Conservation (phyloP, 495 filamentous ascomycete genomes). For the Neurospora discreta region DNA sequence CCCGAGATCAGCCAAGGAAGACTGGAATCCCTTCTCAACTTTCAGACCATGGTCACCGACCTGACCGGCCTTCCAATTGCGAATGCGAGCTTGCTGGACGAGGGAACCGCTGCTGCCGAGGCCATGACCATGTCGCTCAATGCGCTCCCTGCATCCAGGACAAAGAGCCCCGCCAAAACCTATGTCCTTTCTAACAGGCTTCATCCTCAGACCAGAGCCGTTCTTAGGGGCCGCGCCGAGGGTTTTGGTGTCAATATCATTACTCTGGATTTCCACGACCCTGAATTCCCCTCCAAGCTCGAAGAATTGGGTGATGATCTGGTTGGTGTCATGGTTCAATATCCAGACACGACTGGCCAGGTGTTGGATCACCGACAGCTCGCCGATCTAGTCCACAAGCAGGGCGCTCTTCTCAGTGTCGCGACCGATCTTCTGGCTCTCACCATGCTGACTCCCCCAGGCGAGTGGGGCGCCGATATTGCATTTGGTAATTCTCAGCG, state of each 20-base stretch:
- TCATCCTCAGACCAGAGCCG: slow-evolving; percentile 83
- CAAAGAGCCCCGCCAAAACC: slow-evolving; percentile 64
- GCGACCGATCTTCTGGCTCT: slow-evolving; percentile 88
- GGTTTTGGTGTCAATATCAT: slow-evolving; percentile 82
- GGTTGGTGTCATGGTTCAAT: slow-evolving; percentile 87
- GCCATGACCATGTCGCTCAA: slow-evolving; percentile 94
- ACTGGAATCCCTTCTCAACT: slow-evolving; percentile 89
- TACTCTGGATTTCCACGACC: slow-evolving; percentile 55
- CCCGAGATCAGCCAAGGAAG: slow-evolving; percentile 96
- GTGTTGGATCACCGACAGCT: slow-evolving; percentile 65
- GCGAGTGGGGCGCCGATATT: slow-evolving; percentile 94
- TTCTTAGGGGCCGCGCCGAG: slow-evolving; percentile 79
- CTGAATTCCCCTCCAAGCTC: slow-evolving; percentile 47
- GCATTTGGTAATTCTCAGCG: slow-evolving; percentile 94
- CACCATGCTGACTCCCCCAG: slow-evolving; percentile 81
- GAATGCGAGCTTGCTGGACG: slow-evolving; percentile 90
- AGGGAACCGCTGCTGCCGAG: slow-evolving; percentile 89
- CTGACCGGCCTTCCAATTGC: slow-evolving; percentile 81
- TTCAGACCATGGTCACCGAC: slow-evolving; percentile 89
- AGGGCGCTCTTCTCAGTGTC: slow-evolving; percentile 74
- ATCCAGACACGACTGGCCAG: slow-evolving; percentile 82
- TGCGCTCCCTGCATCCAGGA: slow-evolving; percentile 56
- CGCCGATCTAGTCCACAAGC: slow-evolving; percentile 65
- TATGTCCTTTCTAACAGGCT: slow-evolving; percentile 75
- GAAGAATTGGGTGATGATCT: slow-evolving; percentile 71